phyloP scores from a whole-genome alignment of 1,284 basidiomycete species.

The Malassezia caprae region DNA sequence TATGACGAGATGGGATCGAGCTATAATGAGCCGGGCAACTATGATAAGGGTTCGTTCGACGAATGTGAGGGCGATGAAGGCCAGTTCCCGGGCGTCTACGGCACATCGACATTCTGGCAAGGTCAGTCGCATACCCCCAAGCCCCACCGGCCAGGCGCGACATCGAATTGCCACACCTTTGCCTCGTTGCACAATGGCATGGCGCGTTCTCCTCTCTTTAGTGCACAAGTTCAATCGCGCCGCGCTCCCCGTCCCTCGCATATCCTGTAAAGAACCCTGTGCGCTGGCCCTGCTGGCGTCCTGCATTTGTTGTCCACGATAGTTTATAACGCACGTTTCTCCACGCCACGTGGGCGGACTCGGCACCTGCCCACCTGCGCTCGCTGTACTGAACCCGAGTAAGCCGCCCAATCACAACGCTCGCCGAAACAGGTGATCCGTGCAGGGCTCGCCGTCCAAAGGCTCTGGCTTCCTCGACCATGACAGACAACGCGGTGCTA shows the following conservation, averaged over 20 bases:
- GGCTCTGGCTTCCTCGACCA: not conserved
- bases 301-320: not conserved
- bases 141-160: conserved; percentile 1
- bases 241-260: not conserved
- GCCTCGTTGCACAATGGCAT: not conserved
- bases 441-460: not conserved
- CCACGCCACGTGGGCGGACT: not conserved
- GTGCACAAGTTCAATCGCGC: not conserved
- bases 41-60: conserved; percentile 31
- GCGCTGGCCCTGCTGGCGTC: not conserved
- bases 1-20: conserved; percentile 38
- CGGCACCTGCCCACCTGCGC: not conserved
- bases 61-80: conserved; percentile 37
- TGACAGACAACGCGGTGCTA: conserved; percentile 18
- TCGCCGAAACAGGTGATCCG: conserved; percentile 1
- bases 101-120: conserved; percentile 36
- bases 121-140: conserved; percentile 12
- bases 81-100: conserved; percentile 38
- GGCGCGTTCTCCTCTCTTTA: not conserved
- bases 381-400: conserved; percentile 3
- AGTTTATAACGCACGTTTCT: not conserved
- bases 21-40: conserved; percentile 44
- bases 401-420: not conserved
- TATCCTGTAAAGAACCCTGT: not conserved
- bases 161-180: conserved; percentile 9